Percentiles rank a stretch among this genome's conserved stretches.
These are phyloP conservation scores for Cinnamomum micranthum DNA, from an alignment of 164 flowering plant genomes.

Conservation along the genomic window DNA sequence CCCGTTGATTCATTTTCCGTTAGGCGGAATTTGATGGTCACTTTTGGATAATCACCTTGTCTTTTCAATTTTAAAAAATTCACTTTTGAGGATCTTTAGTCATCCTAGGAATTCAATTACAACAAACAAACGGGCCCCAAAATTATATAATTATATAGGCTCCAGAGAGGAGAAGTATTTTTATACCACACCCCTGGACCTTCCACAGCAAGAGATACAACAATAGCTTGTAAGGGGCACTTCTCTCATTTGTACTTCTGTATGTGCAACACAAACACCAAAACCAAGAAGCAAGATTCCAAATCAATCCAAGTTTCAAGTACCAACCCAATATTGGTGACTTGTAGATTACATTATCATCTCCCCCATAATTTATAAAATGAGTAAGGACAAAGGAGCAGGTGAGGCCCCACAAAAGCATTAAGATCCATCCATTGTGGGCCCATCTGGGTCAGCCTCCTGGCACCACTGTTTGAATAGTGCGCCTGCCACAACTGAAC, in stretches of 20 bases:
- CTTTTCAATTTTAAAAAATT: too few species aligned
- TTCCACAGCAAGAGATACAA: neutral
- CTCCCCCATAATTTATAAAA: neutral
- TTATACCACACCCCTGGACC: too few species aligned
- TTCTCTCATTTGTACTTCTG: neutral
- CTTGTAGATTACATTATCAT: neutral
- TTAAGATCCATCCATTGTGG: neutral
- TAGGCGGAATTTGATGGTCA: too few species aligned
- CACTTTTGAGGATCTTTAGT: too few species aligned
- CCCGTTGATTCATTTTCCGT: too few species aligned
- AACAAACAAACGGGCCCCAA: too few species aligned
- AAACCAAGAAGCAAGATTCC: neutral
- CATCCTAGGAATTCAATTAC: too few species aligned
- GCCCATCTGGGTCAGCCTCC: neutral
- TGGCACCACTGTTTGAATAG: neutral
- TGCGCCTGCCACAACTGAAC: neutral
- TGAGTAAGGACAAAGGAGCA: constrained; percentile 5
- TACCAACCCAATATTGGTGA: neutral
- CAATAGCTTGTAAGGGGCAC: neutral
- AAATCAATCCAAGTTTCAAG: constrained; percentile 2
- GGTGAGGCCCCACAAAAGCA: constrained; percentile 8
- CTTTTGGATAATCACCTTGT: too few species aligned
- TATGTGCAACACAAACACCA: neutral
- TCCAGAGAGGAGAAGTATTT: too few species aligned
- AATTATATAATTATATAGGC: too few species aligned